phyloP scores from a whole-genome alignment of 371 early-diverging fungal genomes.

The Furculomyces boomerangus region DNA sequence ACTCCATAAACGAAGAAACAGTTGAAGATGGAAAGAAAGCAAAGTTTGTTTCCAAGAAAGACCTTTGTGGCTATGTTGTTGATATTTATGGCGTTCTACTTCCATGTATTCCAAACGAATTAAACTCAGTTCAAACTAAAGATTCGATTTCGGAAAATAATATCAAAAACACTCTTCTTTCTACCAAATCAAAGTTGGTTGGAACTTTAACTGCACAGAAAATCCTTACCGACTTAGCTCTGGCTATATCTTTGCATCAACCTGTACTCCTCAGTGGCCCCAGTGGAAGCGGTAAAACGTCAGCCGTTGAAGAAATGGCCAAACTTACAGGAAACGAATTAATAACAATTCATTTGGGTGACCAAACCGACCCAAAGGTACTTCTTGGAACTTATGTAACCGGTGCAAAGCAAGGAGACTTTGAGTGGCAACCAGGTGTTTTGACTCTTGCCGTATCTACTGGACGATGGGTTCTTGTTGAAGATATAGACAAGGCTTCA shows the following conservation, averaged over 20 bases:
- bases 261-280: conserved; percentile 87
- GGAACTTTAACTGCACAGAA: background rate
- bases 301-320: conserved; percentile 82
- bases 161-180: background rate
- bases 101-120: background rate
- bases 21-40: background rate
- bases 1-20: conserved; percentile 3
- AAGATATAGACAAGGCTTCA: conserved; percentile 98
- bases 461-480: conserved; percentile 97
- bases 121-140: background rate
- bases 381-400: conserved; percentile 94
- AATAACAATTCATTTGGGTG: conserved; percentile 94
- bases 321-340: conserved; percentile 54
- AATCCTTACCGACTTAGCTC: conserved; percentile 28
- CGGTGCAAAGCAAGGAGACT: conserved; percentile 78
- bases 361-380: conserved; percentile 95
- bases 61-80: background rate
- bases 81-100: background rate
- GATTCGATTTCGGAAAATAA: background rate
- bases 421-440: conserved; percentile 93
- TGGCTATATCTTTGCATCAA: conserved; percentile 67
- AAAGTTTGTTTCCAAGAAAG: background rate
- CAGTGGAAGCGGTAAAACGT: conserved; percentile 92
- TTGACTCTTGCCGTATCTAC: conserved; percentile 86
- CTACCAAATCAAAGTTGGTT: conserved; percentile 22